Percentiles rank a stretch among this genome's conserved stretches.
phyloP scores from a whole-genome alignment of 495 filamentous ascomycete species.

The Cladorrhinum samala region DNA sequence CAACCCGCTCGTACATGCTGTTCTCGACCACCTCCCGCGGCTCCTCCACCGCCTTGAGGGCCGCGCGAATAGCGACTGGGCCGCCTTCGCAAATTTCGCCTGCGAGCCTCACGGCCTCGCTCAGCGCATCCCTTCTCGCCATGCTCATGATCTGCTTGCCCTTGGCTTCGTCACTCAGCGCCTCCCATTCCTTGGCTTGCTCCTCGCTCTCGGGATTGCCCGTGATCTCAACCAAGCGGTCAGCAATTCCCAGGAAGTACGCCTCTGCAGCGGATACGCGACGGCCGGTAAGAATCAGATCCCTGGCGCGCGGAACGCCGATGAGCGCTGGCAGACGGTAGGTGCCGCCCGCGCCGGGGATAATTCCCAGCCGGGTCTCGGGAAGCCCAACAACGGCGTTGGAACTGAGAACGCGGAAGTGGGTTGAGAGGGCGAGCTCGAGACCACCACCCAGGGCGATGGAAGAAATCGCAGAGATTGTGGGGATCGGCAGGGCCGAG shows the following conservation, averaged over 20 bases:
- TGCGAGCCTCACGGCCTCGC: slow-evolving; percentile 71
- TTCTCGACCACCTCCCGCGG: slow-evolving; percentile 65
- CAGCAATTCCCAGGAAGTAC: slow-evolving; percentile 75
- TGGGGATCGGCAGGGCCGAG: slow-evolving; percentile 71
- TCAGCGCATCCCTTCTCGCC: slow-evolving; percentile 59
- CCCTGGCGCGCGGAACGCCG: slow-evolving; percentile 66
- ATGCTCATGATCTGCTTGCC: slow-evolving; percentile 26
- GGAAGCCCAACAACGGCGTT: slow-evolving; percentile 72
- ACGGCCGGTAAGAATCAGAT: slow-evolving; percentile 81
- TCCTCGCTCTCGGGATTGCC: slow-evolving; percentile 46
- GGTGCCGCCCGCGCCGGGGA: slow-evolving; percentile 91
- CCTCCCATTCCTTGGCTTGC: slow-evolving; percentile 31
- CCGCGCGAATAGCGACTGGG: slow-evolving; percentile 70
- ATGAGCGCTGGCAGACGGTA: slow-evolving; percentile 75
- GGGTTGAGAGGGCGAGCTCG: slow-evolving; percentile 79
- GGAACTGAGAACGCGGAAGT: slow-evolving; percentile 75
- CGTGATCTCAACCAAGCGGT: slow-evolving; percentile 69
- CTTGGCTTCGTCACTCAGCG: slow-evolving; percentile 30
- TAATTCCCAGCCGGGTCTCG: slow-evolving; percentile 85
- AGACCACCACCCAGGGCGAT: slow-evolving; percentile 86
- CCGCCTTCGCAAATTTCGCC: slow-evolving; percentile 80
- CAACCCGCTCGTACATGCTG: slow-evolving; percentile 68
- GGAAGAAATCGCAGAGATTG: slow-evolving; percentile 75
- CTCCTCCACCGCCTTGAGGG: slow-evolving; percentile 62
- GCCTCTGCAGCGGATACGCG: slow-evolving; percentile 73